phyloP scores from a whole-genome alignment of 1,284 basidiomycete species.

The Schizophyllum amplum region DNA sequence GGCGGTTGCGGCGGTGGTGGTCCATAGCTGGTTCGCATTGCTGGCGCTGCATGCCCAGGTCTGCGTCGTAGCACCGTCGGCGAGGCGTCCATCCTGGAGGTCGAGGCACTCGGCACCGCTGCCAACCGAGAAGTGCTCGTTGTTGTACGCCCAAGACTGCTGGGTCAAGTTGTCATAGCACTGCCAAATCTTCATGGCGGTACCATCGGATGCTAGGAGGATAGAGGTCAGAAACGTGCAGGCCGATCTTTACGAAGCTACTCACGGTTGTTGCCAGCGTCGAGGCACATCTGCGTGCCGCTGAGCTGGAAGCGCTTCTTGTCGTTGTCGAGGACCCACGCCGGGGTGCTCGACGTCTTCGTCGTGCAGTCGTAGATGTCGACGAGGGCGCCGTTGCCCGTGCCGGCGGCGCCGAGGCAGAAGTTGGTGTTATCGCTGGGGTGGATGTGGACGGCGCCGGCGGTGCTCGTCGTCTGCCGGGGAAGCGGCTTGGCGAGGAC shows the following conservation, averaged over 20 bases:
- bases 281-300: not conserved
- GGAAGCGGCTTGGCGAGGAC: not conserved
- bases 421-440: conserved; percentile 1
- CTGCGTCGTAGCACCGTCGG: conserved; percentile 12
- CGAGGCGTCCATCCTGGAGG: conserved; percentile 10
- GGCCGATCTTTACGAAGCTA: not conserved
- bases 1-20: not conserved
- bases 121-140: not conserved
- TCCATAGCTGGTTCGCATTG: conserved; percentile 11
- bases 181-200: not conserved
- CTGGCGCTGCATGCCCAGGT: conserved; percentile 13
- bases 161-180: not conserved
- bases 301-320: not conserved
- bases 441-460: not conserved
- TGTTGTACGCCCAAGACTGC: not conserved
- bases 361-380: not conserved
- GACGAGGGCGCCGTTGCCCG: not conserved
- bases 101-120: conserved; percentile 11
- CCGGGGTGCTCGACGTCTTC: not conserved
- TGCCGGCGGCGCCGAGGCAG: not conserved
- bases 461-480: not conserved
- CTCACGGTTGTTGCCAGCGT: not conserved
- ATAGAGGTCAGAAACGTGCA: not conserved
- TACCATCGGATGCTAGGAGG: not conserved
- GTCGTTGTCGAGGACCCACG: not conserved